These are phyloP conservation scores for Geotrichum fermentans DNA, from an alignment of 1,139 yeast species.

Conservation along the genomic window DNA sequence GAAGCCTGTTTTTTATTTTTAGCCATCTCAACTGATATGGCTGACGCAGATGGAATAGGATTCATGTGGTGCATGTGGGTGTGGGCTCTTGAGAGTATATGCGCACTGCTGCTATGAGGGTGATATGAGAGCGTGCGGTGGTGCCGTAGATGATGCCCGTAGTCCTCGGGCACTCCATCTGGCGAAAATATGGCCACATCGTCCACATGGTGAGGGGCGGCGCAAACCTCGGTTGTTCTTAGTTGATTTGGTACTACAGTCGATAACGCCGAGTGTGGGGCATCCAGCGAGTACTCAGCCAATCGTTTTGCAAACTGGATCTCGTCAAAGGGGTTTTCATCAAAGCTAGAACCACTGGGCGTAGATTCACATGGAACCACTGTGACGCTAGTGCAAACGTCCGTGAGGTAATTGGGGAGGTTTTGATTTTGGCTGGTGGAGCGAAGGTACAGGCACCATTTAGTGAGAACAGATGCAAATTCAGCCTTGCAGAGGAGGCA, in stretches of 20 bases:
- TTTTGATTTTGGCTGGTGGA: background rate
- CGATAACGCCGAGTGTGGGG: too few species aligned
- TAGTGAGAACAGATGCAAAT: background rate
- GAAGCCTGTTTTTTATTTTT: too few species aligned
- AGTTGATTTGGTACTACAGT: too few species aligned
- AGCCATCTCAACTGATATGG: too few species aligned
- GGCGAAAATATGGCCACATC: conserved; percentile 12
- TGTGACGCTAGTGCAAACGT: conserved; percentile 6
- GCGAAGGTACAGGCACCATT: conserved; percentile 10
- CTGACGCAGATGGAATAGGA: too few species aligned
- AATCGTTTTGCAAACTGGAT: background rate
- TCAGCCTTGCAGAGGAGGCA: conserved; percentile 12
- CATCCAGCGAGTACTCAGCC: background rate
- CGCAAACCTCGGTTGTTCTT: background rate
- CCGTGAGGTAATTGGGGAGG: conserved; percentile 7
- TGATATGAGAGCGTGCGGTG: too few species aligned
- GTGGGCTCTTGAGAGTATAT: too few species aligned
- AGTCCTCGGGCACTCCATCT: background rate
- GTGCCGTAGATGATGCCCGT: too few species aligned
- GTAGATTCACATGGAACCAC: conserved; percentile 1
- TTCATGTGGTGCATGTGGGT: too few species aligned
- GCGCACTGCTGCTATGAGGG: too few species aligned
- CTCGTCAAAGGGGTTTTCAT: background rate
- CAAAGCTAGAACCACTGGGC: background rate
- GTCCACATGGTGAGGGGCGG: background rate